These are phyloP conservation scores for Lactarius sp. DNA, from an alignment of 768 basidiomycete genomes.

Conservation along the genomic window DNA sequence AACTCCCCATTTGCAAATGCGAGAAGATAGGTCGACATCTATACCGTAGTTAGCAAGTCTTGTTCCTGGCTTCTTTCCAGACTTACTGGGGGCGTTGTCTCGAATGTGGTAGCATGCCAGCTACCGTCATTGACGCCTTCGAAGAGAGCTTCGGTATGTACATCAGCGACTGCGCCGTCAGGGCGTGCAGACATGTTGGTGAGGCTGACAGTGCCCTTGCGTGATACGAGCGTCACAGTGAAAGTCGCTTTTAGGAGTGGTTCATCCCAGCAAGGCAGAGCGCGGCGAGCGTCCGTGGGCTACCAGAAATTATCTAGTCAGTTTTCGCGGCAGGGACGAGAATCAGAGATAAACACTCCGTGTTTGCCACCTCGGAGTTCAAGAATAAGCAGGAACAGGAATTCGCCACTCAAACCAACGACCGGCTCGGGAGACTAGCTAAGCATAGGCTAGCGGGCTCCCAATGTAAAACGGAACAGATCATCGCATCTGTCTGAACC, in stretches of 20 bases:
- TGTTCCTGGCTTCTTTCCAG: neutral
- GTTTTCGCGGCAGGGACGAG: neutral
- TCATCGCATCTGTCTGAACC: neutral
- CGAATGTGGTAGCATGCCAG: conserved; percentile 84
- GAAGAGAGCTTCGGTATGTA: conserved; percentile 20
- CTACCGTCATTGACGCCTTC: conserved; percentile 33
- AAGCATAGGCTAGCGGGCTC: neutral
- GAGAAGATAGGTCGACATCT: conserved; percentile 87
- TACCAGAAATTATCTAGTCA: conserved; percentile 30
- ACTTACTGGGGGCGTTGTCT: conserved; percentile 65
- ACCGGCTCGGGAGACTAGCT: neutral
- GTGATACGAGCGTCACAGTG: conserved; percentile 72
- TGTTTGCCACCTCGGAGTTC: neutral
- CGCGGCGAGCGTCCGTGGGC: conserved; percentile 80
- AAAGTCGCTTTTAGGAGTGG: conserved; percentile 86
- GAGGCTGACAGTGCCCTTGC: conserved; percentile 65
- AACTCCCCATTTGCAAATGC: conserved; percentile 84
- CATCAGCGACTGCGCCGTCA: conserved; percentile 38
- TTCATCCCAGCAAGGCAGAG: conserved; percentile 92
- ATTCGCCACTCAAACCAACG: neutral
- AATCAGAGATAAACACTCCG: neutral
- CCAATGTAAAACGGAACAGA: neutral
- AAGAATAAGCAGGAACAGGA: neutral
- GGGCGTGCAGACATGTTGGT: conserved; percentile 83
- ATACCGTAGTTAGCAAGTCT: neutral